Conservation (phyloP, 768 basidiomycete genomes). For the Paxillus ammoniavirescens region DNA sequence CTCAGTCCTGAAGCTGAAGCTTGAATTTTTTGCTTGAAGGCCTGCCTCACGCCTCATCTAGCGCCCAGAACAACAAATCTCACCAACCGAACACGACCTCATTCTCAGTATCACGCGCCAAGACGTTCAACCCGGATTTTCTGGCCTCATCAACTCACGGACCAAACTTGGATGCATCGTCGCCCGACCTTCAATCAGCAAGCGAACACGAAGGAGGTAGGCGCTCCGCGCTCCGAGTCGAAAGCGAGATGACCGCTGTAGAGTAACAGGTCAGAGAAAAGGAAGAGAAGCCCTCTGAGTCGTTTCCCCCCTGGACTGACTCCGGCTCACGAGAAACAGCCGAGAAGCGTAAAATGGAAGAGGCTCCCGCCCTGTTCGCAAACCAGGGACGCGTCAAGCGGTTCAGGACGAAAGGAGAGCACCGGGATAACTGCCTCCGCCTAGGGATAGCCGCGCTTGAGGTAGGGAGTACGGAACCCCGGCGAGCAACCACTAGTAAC, state of each 20-base stretch:
- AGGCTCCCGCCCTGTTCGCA: slow-evolving; percentile 73
- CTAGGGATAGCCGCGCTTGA: slow-evolving; percentile 75
- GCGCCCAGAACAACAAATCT: slow-evolving; percentile 72
- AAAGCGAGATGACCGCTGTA: slow-evolving; percentile 61
- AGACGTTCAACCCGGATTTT: slow-evolving; percentile 79
- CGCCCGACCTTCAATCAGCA: slow-evolving; percentile 66
- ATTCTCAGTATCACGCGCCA: slow-evolving; percentile 66
- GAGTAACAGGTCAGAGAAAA: slow-evolving; percentile 61
- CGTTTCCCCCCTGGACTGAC: slow-evolving; percentile 71
- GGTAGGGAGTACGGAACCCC: slow-evolving; percentile 46
- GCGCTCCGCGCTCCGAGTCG: slow-evolving; percentile 58
- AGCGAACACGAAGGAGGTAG: slow-evolving; percentile 63
- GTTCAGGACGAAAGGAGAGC: slow-evolving; percentile 79
- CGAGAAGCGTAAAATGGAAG: slow-evolving; percentile 70
- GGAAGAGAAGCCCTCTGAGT: slow-evolving; percentile 54
- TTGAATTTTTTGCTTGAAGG: neutral
- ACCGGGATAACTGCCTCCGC: slow-evolving; percentile 72
- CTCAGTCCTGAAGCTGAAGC: no score
- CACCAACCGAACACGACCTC: slow-evolving; percentile 64
- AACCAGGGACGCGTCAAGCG: slow-evolving; percentile 89
- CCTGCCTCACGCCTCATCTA: slow-evolving; percentile 27
- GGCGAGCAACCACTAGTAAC: slow-evolving; percentile 49
- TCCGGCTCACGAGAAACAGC: slow-evolving; percentile 47
- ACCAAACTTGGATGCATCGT: slow-evolving; percentile 87
- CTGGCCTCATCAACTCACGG: slow-evolving; percentile 78